Conservation (phyloP, 2,329 filamentous ascomycete species). For the Tolypocladium paradoxum region DNA sequence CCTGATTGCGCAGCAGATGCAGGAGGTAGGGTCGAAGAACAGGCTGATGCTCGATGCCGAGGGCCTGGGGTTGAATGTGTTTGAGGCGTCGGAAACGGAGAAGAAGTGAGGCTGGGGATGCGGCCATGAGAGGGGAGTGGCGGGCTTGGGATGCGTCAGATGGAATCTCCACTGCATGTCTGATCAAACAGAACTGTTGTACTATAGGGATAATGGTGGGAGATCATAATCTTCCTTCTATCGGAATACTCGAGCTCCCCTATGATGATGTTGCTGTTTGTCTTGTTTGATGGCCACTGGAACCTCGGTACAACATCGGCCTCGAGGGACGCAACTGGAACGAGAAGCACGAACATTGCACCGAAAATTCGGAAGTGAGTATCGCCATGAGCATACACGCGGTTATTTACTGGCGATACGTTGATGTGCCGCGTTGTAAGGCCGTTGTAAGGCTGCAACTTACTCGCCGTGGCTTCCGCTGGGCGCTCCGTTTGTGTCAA, state of each 20-base stretch:
- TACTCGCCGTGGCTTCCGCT: not conserved
- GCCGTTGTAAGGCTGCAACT: not conserved
- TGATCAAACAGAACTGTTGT: slow-evolving; percentile 12
- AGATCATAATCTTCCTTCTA: slow-evolving; percentile 2
- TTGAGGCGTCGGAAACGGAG: slow-evolving; percentile 35
- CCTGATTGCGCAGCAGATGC: slow-evolving; percentile 75
- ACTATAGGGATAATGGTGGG: slow-evolving; percentile 13
- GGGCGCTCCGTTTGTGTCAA: not conserved
- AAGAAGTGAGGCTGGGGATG: slow-evolving; percentile 25
- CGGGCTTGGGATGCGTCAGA: not conserved
- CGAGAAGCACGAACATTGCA: not conserved
- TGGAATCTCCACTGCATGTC: slow-evolving; percentile 38
- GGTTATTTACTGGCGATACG: not conserved
- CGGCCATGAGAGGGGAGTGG: slow-evolving; percentile 5
- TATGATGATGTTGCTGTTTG: not conserved
- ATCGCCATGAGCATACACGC: not conserved
- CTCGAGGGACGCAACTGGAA: not conserved
- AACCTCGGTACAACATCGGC: not conserved
- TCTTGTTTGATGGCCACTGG: not conserved
- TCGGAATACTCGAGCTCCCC: not conserved
- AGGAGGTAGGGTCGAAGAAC: slow-evolving; percentile 80
- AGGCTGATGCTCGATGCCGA: slow-evolving; percentile 88
- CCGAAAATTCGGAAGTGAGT: not conserved
- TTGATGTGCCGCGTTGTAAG: not conserved
- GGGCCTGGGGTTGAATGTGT: slow-evolving; percentile 84